phyloP scores from a whole-genome alignment of 2,329 filamentous ascomycete genomes.

The Botrytis galanthina region DNA sequence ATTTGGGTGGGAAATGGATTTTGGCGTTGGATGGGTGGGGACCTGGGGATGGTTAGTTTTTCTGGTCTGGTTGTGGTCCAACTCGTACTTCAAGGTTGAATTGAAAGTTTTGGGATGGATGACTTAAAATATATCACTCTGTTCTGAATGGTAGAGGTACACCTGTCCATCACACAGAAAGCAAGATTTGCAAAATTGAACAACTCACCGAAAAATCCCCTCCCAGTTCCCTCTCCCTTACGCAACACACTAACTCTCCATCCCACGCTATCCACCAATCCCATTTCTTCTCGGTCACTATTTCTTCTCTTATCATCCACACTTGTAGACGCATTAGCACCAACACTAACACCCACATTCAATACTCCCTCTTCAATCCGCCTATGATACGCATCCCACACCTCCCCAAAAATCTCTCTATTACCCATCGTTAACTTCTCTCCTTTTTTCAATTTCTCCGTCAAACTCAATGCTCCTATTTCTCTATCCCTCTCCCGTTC shows the following conservation, averaged over 20 bases:
- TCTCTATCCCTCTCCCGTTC: accelerated
- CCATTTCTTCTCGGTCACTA: background rate
- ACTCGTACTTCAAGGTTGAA: no score
- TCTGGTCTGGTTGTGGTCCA: background rate
- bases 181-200: background rate
- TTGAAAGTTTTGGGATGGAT: background rate
- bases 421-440: background rate
- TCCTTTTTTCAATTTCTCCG: background rate
- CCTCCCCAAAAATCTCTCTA: background rate
- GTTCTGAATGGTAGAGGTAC: accelerated
- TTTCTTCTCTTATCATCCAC: no score
- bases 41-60: background rate
- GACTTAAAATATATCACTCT: no score
- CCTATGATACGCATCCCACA: background rate
- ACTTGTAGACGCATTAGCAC: background rate
- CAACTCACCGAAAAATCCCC: background rate
- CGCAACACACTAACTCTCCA: background rate
- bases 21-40: background rate
- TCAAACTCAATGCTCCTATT: accelerated
- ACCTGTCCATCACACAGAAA: background rate
- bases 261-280: background rate
- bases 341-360: no score
- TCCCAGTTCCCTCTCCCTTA: background rate
- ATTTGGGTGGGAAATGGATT: no score
- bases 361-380: background rate